Percentiles rank a stretch among this genome's conserved stretches.
Evolutionary conservation across 1,139 yeast genomes (phyloP).

Genomic region (Hansenula lynferdii): DNA sequence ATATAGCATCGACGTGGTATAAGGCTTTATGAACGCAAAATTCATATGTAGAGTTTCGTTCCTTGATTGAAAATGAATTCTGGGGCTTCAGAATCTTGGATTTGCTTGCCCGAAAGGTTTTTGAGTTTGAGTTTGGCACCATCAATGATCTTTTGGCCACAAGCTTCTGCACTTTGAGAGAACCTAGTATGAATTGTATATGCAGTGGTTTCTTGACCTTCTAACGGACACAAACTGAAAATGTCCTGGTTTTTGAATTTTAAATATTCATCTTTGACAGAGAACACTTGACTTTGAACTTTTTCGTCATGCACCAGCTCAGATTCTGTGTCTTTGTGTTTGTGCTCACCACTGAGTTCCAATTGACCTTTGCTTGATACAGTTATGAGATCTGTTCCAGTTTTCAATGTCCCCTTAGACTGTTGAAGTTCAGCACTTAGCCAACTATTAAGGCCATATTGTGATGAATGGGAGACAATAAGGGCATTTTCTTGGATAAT

Average conservation of each 20-base stretch:
- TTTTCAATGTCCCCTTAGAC: not conserved
- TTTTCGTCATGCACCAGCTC: not conserved
- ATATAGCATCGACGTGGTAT: too few species aligned
- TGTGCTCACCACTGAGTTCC: not conserved
- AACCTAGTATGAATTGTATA: not conserved
- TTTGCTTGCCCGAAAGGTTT: conserved; percentile 7
- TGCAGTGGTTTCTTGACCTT: not conserved
- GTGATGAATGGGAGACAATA: not conserved
- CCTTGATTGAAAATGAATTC: conserved; percentile 1
- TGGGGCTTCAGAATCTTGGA: conserved; percentile 14
- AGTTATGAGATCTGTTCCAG: not conserved
- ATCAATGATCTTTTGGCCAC: conserved; percentile 2
- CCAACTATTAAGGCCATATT: not conserved
- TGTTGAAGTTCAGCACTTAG: not conserved
- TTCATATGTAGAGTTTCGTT: not conserved
- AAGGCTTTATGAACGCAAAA: too few species aligned
- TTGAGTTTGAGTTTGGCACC: conserved; percentile 10
- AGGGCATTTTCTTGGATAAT: conserved; percentile 1
- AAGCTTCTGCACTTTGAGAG: not conserved
- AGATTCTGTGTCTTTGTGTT: not conserved
- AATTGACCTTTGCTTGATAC: not conserved
- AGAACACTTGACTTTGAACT: conserved; percentile 7
- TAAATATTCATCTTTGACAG: conserved; percentile 12
- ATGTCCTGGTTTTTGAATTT: conserved; percentile 5
- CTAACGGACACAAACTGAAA: conserved; percentile 10